These are phyloP conservation scores for Xylaria hypoxylon DNA, from an alignment of 2,329 filamentous ascomycete species.

Conservation along the genomic window DNA sequence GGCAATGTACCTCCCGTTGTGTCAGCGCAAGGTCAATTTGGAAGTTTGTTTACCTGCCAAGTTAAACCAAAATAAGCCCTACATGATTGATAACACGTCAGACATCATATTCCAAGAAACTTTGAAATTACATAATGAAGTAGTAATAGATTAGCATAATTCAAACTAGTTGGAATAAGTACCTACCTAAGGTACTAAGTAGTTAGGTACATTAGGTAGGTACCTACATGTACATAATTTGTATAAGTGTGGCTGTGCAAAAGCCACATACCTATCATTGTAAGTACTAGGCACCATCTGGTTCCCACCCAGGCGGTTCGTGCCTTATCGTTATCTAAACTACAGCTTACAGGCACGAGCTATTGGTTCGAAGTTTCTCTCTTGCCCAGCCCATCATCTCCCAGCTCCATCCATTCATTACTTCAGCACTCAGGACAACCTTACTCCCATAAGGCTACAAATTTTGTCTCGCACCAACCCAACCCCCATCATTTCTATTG, in stretches of 20 bases:
- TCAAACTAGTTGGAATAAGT: too few species aligned
- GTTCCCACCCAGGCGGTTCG: neutral
- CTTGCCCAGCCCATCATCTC: conserved; percentile 10
- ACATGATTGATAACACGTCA: too few species aligned
- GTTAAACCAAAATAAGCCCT: too few species aligned
- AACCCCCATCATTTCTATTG: conserved; percentile 24
- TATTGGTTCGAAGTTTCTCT: conserved; percentile 43
- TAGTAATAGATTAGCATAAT: too few species aligned
- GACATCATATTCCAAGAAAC: too few species aligned
- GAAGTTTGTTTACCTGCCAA: neutral
- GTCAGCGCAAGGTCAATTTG: neutral
- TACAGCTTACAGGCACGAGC: conserved; percentile 14
- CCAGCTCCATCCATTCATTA: conserved; percentile 30
- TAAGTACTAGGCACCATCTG: too few species aligned
- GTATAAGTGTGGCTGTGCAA: conserved; percentile 9
- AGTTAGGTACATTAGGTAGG: neutral
- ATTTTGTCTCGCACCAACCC: conserved; percentile 39
- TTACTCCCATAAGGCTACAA: conserved; percentile 37
- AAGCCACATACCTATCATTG: too few species aligned
- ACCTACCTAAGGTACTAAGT: too few species aligned
- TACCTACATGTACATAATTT: neutral
- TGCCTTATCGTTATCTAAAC: conserved; percentile 29
- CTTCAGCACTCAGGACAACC: conserved; percentile 39
- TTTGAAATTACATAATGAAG: too few species aligned
- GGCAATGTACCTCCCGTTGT: neutral